A percentile compares a stretch with the other conserved stretches of the same genome.
Evolutionary conservation across 164 flowering plant species (phyloP).

Genomic region (Brasenia schreberi): DNA sequence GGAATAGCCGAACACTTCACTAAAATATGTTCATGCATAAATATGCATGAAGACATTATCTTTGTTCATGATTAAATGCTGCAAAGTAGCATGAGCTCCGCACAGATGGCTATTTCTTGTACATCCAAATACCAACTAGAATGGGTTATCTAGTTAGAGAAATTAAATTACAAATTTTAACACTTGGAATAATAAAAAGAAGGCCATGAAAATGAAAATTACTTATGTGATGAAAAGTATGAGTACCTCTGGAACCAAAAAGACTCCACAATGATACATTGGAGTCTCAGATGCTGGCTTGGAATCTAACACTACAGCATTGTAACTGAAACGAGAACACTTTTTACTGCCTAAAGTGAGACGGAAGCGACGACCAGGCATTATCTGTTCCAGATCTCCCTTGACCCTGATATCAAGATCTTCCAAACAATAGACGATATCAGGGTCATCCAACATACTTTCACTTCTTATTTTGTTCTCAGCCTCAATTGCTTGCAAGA

Average conservation of each 20-base stretch:
- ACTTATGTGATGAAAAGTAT: not conserved
- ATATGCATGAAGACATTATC: too few species aligned
- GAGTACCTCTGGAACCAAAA: slow-evolving; percentile 74
- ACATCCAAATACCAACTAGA: too few species aligned
- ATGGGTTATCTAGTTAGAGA: too few species aligned
- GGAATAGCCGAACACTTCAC: too few species aligned
- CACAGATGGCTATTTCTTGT: too few species aligned
- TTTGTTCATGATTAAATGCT: too few species aligned
- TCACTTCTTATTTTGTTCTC: slow-evolving; percentile 58
- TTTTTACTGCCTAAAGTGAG: slow-evolving; percentile 47
- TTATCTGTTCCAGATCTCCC: slow-evolving; percentile 42
- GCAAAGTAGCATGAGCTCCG: too few species aligned
- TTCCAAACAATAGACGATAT: slow-evolving; percentile 52
- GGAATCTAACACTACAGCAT: slow-evolving; percentile 78
- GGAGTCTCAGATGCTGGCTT: slow-evolving; percentile 32
- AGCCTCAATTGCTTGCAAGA: slow-evolving; percentile 50
- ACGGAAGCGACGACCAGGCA: slow-evolving; percentile 49
- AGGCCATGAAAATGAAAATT: too few species aligned
- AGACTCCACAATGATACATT: slow-evolving; percentile 58
- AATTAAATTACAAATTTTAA: too few species aligned
- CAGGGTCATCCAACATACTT: slow-evolving; percentile 35
- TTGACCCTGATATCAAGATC: slow-evolving; percentile 66
- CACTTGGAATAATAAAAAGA: too few species aligned
- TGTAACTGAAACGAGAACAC: slow-evolving; percentile 43
- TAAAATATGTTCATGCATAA: too few species aligned